These are phyloP conservation scores for Canavalia ensiformis DNA, from an alignment of 306 rosid species.

Conservation along the genomic window DNA sequence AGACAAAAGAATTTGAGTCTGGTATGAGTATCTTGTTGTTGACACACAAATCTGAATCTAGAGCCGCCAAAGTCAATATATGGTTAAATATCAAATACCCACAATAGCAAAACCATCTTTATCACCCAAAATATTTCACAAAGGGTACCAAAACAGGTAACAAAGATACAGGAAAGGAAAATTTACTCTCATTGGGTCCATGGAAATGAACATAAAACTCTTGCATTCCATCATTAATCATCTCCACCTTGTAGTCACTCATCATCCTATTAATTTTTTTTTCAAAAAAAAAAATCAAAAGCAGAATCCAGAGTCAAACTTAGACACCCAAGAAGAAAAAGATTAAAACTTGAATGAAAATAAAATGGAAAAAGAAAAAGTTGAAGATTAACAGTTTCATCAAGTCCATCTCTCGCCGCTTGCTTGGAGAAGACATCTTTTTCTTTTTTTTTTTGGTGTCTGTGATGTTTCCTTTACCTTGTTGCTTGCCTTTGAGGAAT, in stretches of 20 bases:
- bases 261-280: conserved; percentile 56
- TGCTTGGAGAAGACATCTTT: conserved; percentile 72
- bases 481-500: conserved; percentile 31
- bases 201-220: conserved; percentile 68
- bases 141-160: conserved; percentile 15
- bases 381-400: conserved; percentile 61
- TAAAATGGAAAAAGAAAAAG: neutral
- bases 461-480: neutral
- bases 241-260: conserved; percentile 75
- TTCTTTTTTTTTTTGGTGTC: neutral
- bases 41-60: conserved; percentile 50
- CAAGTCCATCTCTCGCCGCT: conserved; percentile 75
- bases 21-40: conserved; percentile 30
- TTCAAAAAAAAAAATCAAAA: conserved; percentile 8
- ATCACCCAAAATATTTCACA: conserved; percentile 6
- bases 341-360: conserved; percentile 41
- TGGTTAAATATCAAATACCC: conserved; percentile 52
- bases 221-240: conserved; percentile 75
- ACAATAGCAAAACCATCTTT: conserved; percentile 16
- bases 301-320: conserved; percentile 38
- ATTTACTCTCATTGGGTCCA: conserved; percentile 65
- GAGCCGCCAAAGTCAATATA: conserved; percentile 47
- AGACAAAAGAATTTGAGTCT: neutral
- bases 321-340: conserved; percentile 44
- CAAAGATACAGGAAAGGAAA: neutral